A percentile compares a stretch with the other conserved stretches of the same genome.
phyloP scores from a whole-genome alignment of 2,329 filamentous ascomycete genomes.

The Chalaropsis thielavioides region DNA sequence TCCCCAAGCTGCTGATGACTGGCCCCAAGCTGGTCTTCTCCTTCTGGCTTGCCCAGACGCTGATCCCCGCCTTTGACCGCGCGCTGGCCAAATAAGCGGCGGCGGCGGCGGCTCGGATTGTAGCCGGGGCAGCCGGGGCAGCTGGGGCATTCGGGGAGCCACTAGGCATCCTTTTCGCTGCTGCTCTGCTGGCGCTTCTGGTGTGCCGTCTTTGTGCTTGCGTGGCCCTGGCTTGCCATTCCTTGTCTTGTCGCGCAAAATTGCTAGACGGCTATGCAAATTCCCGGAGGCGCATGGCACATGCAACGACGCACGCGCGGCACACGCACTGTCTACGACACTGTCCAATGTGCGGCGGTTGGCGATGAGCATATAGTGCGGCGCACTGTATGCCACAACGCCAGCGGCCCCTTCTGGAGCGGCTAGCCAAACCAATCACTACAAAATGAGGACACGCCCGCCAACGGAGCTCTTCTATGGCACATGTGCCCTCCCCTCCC shows the following conservation, averaged over 20 bases:
- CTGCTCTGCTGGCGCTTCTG: no score
- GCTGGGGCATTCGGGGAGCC: no score
- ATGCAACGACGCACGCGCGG: neutral
- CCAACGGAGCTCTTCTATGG: neutral
- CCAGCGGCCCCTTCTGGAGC: neutral
- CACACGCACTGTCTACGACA: neutral
- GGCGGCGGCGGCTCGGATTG: neutral
- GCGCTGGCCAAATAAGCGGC: slow-evolving; percentile 27
- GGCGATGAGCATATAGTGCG: neutral
- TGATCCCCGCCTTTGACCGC: slow-evolving; percentile 78
- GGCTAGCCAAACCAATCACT: neutral
- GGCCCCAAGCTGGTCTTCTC: slow-evolving; percentile 98
- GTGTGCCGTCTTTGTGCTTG: no score
- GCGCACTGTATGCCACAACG: neutral
- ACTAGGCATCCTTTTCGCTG: no score
- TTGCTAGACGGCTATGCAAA: neutral
- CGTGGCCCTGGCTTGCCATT: no score
- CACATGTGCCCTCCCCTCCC: neutral
- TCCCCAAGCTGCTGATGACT: slow-evolving; percentile 97
- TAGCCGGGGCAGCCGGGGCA: no score
- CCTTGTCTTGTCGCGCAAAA: neutral
- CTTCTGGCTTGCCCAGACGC: slow-evolving; percentile 97
- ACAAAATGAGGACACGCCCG: neutral
- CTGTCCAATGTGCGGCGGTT: neutral
- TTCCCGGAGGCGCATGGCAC: neutral